Evolutionary conservation across 2,329 filamentous ascomycete genomes (phyloP).

Genomic region (Nemania bipapillata): DNA sequence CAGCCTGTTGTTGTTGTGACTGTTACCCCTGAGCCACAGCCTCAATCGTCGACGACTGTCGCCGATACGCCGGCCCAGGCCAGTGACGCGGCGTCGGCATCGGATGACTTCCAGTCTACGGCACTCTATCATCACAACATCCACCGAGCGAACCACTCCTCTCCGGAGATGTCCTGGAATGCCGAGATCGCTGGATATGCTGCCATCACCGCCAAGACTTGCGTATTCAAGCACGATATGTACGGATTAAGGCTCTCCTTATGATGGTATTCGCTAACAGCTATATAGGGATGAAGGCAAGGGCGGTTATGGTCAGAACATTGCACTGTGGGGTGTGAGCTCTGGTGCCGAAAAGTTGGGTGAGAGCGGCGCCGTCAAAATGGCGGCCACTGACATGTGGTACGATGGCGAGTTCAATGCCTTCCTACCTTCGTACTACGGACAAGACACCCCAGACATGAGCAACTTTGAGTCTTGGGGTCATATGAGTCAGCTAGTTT

Average conservation of each 20-base stretch:
- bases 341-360: slow-evolving; percentile 60
- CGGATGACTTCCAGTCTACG: slow-evolving; percentile 52
- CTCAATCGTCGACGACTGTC: slow-evolving; percentile 18
- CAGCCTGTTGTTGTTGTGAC: slow-evolving; percentile 41
- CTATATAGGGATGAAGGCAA: slow-evolving; percentile 63
- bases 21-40: slow-evolving; percentile 35
- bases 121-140: slow-evolving; percentile 82
- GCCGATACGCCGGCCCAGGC: slow-evolving; percentile 21
- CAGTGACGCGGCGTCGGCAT: slow-evolving; percentile 26
- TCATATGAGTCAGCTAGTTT: slow-evolving; percentile 81
- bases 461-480: slow-evolving; percentile 73
- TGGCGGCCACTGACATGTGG: slow-evolving; percentile 83
- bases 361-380: slow-evolving; percentile 66
- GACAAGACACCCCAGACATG: slow-evolving; percentile 68
- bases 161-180: slow-evolving; percentile 72
- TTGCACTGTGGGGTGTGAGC: slow-evolving; percentile 70
- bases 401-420: slow-evolving; percentile 80
- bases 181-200: slow-evolving; percentile 72
- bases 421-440: slow-evolving; percentile 69
- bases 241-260: slow-evolving; percentile 55
- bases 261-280: slow-evolving; percentile 49
- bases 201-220: slow-evolving; percentile 69
- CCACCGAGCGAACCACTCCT: slow-evolving; percentile 85
- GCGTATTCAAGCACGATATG: slow-evolving; percentile 80
- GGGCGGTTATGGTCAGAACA: slow-evolving; percentile 88